A percentile compares a stretch with the other conserved stretches of the same genome.
Conservation (phyloP, 345 rosid species). For the Citrus australasica region DNA sequence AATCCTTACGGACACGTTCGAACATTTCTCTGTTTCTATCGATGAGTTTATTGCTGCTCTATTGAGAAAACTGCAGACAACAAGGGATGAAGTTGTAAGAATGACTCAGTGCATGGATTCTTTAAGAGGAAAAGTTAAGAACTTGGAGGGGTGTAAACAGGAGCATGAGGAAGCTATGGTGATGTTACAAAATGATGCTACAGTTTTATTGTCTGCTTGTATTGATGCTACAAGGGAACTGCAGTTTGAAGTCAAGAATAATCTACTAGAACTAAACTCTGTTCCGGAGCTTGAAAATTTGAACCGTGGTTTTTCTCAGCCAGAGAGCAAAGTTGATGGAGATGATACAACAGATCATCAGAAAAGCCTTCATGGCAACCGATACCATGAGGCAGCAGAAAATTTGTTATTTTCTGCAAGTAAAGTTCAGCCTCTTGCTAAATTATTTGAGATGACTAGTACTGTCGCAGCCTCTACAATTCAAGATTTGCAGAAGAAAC, state of each 20-base stretch:
- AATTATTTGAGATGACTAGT: slow-evolving; percentile 52
- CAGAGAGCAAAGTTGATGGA: slow-evolving; percentile 29
- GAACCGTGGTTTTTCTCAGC: slow-evolving; percentile 21
- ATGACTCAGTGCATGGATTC: slow-evolving; percentile 43
- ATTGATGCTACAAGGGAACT: slow-evolving; percentile 49
- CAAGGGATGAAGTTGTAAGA: slow-evolving; percentile 34
- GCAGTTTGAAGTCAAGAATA: slow-evolving; percentile 49
- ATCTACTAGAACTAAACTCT: slow-evolving; percentile 36
- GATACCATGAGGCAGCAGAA: slow-evolving; percentile 35
- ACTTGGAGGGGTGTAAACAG: slow-evolving; percentile 38
- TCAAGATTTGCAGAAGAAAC: slow-evolving; percentile 54
- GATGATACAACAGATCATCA: slow-evolving; percentile 28
- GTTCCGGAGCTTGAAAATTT: slow-evolving; percentile 45
- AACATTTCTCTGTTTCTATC: slow-evolving; percentile 42
- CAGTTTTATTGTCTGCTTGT: slow-evolving; percentile 56
- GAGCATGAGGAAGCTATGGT: slow-evolving; percentile 49
- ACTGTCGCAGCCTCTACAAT: slow-evolving; percentile 45
- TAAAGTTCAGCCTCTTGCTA: slow-evolving; percentile 34
- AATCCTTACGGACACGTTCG: slow-evolving; percentile 44
- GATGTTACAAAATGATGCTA: slow-evolving; percentile 41
- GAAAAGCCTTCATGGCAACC: slow-evolving; percentile 30
- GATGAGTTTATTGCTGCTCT: slow-evolving; percentile 45
- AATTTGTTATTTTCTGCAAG: slow-evolving; percentile 40
- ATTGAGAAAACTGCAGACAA: slow-evolving; percentile 43
- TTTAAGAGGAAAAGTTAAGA: slow-evolving; percentile 45